Evolutionary conservation across 176 grass and related monocot genomes (phyloP), one percentile per base, ranked within the genome.

Genomic region (Echinochloa phyllopogon): DNA sequence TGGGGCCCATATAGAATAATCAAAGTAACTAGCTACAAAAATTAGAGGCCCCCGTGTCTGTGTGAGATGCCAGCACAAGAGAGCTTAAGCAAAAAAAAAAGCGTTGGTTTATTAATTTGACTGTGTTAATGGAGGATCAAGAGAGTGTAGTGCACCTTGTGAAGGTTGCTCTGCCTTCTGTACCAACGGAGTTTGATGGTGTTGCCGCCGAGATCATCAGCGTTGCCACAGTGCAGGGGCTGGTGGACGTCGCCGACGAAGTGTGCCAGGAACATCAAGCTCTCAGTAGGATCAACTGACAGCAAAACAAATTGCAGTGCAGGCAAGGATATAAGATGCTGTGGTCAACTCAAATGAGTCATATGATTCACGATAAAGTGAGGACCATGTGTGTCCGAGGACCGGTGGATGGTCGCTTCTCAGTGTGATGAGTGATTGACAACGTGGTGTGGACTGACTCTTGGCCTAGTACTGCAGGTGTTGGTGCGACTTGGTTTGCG

Each of bases 221-320:
- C 9, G 48, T 86, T 65, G 24, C 82, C 72, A 40, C 81, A 86
- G 78, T 90, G 87, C 17, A 90, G 70, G 0, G 92, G 92, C 70
- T 90, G 88, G 88, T 94, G 92, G 2, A 94, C 63, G 76, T 94
- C 92, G 69, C 92, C 92, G 71, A 94, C 80, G 62, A 88, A 94
- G 76, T 94, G 92, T 0, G 88, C 75, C 56, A 94, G 61, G 78
- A 94, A 94, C 92, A 94, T 85, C 33, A 94, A 21, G 52, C 88
- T 90, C 80, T 94, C 84, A 0, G 80, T 83, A 21, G 78, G 85
- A 25, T 91, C 82, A 49, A 67, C 84, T 92, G 85, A 12, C 16
- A 55, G 0, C 17, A 55, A 4, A 47, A 0, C 17, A 55, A 4
- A 47, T 47, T 10, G 44, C 44, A 47, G 10, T 10, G 8, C 44